A percentile compares a stretch with the other conserved stretches of the same genome.
These are phyloP conservation scores for Cladosporium velox DNA, from an alignment of 2,329 filamentous ascomycete genomes.

Conservation along the genomic window DNA sequence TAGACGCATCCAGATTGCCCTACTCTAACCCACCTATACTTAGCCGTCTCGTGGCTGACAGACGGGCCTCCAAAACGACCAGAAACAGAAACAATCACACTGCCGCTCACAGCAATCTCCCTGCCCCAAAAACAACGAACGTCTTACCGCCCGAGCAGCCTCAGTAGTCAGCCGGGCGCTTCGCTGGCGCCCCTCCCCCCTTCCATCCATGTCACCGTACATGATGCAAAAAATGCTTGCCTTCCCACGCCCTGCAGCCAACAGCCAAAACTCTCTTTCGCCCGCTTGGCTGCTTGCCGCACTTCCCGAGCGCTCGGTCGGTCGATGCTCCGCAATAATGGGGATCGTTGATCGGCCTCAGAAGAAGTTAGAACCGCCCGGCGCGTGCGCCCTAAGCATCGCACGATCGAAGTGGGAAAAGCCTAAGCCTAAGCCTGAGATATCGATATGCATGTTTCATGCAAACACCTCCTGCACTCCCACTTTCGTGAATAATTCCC, in stretches of 20 bases:
- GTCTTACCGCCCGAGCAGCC: background rate
- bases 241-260: background rate
- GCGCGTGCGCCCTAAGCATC: background rate
- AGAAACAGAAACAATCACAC: background rate
- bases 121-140: background rate
- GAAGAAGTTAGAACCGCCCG: background rate
- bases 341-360: background rate
- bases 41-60: background rate
- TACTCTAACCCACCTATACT: background rate
- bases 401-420: background rate
- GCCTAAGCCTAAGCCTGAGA: no score
- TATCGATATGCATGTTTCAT: background rate
- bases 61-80: background rate
- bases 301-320: slow-evolving; percentile 4
- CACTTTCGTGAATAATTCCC: background rate
- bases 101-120: background rate
- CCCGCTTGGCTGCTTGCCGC: slow-evolving; percentile 6
- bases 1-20: background rate
- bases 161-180: background rate
- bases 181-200: slow-evolving; percentile 6
- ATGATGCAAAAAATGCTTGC: slow-evolving; percentile 11
- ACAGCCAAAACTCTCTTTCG: background rate
- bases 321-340: slow-evolving; percentile 2
- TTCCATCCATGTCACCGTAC: background rate
- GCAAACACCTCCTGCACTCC: background rate